Evolutionary conservation across 2,329 filamentous ascomycete genomes (phyloP), one percentile per base, ranked within the genome.

Genomic region (Hypomyces rosellus): DNA sequence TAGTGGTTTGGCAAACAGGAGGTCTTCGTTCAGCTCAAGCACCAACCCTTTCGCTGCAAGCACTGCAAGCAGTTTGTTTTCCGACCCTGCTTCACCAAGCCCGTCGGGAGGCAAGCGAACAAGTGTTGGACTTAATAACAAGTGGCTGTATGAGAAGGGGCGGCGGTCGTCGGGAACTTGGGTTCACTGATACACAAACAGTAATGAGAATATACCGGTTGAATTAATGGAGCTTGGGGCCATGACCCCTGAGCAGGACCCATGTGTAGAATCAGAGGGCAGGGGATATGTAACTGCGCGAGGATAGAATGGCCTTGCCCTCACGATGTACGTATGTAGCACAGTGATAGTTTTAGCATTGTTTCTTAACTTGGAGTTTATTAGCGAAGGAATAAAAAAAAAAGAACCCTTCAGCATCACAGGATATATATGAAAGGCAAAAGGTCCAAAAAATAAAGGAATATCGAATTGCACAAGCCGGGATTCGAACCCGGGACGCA

Each of bases 91-190:
- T 13, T 85, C 85, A 15, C 87, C 88, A 1, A 91, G 84, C 56
- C 87, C 88, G 1, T 71, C 71, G 5, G 70, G 74, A 5, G 76
- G 78, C 36, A 89, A 86, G 71, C 79, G 82, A 50, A 84, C 85
- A 39, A 90, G 82, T 57, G 82, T 95, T 47, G 83, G 84, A 1
- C 64, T 96, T 63, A 96, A 92, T 69, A 96, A 84, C 72, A 95
- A 93, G 71, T 97, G 92, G 92, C 69, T 96, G 53, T 97, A 96
- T 64, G 89, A 96, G 68, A 88, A 84, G 69, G 86, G 87, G 60
- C 73, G 83, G 65, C 65, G 82, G 65, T 71, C 77, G 58, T 74
- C 76, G 46, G 66, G 73, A 11, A 74, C 66, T 49, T 62, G 68
- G 33, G 57, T 63, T 45, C 62, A 67, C 44, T 70, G 40, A 63